Evolutionary conservation across 2,329 filamentous ascomycete genomes (phyloP).

Genomic region (Arthrobotrys megalospora): DNA sequence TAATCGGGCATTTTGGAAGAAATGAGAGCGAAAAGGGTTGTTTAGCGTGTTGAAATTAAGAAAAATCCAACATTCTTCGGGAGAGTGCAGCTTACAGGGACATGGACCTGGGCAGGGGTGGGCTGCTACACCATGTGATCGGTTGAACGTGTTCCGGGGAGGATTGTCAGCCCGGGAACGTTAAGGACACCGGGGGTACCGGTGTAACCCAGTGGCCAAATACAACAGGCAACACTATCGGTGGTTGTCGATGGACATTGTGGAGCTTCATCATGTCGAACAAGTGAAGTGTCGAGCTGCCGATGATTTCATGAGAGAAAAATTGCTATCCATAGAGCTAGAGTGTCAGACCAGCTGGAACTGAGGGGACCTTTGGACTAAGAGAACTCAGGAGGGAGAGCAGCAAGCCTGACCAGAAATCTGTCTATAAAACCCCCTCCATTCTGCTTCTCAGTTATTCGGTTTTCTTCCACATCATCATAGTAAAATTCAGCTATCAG

Average conservation of each 20-base stretch:
- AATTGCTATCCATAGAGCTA: neutral
- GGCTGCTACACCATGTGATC: conserved; percentile 32
- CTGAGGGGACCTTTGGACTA: neutral
- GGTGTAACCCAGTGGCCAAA: neutral
- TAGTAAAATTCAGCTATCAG: neutral
- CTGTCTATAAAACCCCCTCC: conserved; percentile 42
- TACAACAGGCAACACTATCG: conserved; percentile 45
- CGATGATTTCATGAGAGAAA: conserved; percentile 16
- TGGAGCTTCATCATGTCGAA: neutral
- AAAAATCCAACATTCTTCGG: conserved; percentile 55
- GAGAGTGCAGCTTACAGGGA: conserved; percentile 26
- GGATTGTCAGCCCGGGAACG: neutral
- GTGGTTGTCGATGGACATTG: neutral
- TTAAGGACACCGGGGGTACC: neutral
- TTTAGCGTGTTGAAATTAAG: conserved; percentile 43
- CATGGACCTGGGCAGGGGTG: conserved; percentile 21
- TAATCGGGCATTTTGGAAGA: conserved; percentile 18
- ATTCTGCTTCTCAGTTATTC: conserved; percentile 17
- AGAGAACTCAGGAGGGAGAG: neutral
- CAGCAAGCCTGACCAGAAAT: neutral
- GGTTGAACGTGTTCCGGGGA: conserved; percentile 17
- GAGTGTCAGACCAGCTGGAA: neutral
- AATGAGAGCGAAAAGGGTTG: conserved; percentile 1
- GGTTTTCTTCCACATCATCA: conserved; percentile 1
- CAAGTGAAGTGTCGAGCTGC: neutral